Conservation (phyloP, 1,284 basidiomycete genomes). For the Malassezia restricta region DNA sequence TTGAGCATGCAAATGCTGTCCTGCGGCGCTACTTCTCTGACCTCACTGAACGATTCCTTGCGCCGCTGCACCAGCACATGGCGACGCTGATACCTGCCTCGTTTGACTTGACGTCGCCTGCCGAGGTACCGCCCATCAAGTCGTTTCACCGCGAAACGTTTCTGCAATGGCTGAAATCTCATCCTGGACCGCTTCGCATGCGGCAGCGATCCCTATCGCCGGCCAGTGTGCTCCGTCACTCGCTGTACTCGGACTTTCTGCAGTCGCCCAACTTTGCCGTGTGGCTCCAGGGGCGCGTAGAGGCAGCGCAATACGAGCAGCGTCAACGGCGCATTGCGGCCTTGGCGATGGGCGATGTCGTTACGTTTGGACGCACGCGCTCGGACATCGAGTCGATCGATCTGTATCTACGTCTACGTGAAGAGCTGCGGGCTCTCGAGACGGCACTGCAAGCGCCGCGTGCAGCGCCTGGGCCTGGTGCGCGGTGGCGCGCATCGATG, state of each 20-base stretch:
- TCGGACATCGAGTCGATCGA: slow-evolving; percentile 38
- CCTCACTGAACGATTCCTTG: slow-evolving; percentile 74
- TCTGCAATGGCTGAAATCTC: slow-evolving; percentile 64
- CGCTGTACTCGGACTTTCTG: slow-evolving; percentile 37
- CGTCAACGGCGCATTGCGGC: slow-evolving; percentile 24
- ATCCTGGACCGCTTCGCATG: slow-evolving; percentile 52
- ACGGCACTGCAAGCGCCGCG: slow-evolving; percentile 17
- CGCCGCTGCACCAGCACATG: slow-evolving; percentile 83
- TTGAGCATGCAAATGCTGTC: slow-evolving; percentile 46
- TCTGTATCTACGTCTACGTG: slow-evolving; percentile 26
- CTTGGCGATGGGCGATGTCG: slow-evolving; percentile 31
- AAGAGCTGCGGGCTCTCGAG: slow-evolving; percentile 30
- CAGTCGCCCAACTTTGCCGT: slow-evolving; percentile 38
- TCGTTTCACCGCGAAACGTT: slow-evolving; percentile 70
- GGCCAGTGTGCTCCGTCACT: slow-evolving; percentile 24
- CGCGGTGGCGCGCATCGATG: slow-evolving; percentile 18
- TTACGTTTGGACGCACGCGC: slow-evolving; percentile 19
- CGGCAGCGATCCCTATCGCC: slow-evolving; percentile 40
- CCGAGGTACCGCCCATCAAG: slow-evolving; percentile 43
- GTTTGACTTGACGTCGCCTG: slow-evolving; percentile 25
- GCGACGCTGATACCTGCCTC: slow-evolving; percentile 52
- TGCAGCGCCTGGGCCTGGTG: slow-evolving; percentile 24
- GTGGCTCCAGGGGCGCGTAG: slow-evolving; percentile 32
- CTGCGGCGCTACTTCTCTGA: slow-evolving; percentile 75
- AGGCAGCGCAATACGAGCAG: slow-evolving; percentile 36